phyloP scores from a whole-genome alignment of 768 basidiomycete species.

The Pleurotus eryngii region DNA sequence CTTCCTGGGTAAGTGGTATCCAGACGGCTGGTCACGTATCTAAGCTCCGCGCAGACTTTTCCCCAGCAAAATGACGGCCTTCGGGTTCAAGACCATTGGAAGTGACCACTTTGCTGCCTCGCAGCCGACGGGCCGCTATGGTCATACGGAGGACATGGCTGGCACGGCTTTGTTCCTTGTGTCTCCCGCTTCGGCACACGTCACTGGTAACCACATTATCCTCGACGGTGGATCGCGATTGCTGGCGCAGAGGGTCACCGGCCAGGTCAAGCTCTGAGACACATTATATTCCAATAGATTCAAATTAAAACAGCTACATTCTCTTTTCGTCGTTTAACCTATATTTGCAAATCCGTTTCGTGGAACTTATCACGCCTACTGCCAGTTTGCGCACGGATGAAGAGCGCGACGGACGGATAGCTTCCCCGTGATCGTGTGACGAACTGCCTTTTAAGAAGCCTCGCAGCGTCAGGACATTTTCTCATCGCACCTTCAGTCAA shows the following conservation, averaged over 20 bases:
- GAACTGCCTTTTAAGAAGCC: too few species aligned
- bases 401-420: too few species aligned
- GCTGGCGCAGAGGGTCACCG: conserved; percentile 19
- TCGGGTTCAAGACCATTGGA: conserved; percentile 53
- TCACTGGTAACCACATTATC: conserved; percentile 70
- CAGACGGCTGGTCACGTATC: not conserved
- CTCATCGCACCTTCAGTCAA: not conserved
- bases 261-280: conserved; percentile 32
- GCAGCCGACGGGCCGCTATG: conserved; percentile 76
- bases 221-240: conserved; percentile 65
- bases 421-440: too few species aligned
- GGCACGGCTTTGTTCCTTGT: conserved; percentile 69
- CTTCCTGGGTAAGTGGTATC: conserved; percentile 58
- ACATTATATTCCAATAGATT: not conserved
- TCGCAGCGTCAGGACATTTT: not conserved
- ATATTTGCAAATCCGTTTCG: too few species aligned
- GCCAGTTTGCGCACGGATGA: too few species aligned
- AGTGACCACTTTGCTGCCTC: conserved; percentile 45
- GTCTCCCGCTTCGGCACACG: conserved; percentile 68
- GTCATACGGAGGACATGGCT: conserved; percentile 63
- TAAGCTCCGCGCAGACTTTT: conserved; percentile 46
- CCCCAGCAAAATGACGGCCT: conserved; percentile 85
- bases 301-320: not conserved
- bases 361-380: too few species aligned
- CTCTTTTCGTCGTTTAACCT: too few species aligned